Conservation (phyloP, 768 basidiomycete genomes). For the Suillus tomentosus region DNA sequence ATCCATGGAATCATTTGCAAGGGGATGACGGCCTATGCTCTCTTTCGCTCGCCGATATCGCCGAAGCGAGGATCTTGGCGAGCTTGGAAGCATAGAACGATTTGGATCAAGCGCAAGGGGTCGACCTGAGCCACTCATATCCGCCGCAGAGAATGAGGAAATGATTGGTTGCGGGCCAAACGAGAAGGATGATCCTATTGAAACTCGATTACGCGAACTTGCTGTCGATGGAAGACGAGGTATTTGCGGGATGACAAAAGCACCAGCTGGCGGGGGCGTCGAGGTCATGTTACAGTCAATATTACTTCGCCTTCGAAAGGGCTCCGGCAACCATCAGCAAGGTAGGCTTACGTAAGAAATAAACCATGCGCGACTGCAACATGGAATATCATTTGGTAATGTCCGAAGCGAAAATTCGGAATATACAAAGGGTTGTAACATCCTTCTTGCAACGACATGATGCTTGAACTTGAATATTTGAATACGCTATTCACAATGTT, state of each 20-base stretch:
- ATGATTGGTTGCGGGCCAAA: slow-evolving; percentile 79
- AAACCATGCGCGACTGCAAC: too few relatives aligned
- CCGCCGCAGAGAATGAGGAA: slow-evolving; percentile 67
- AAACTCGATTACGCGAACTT: slow-evolving; percentile 60
- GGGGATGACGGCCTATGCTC: slow-evolving; percentile 61
- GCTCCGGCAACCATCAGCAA: not conserved
- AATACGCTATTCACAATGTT: too few relatives aligned
- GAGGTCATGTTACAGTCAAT: slow-evolving; percentile 29
- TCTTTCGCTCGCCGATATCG: slow-evolving; percentile 56
- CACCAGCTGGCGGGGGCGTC: slow-evolving; percentile 52
- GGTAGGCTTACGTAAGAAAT: not conserved
- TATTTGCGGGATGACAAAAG: slow-evolving; percentile 46
- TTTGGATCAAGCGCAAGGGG: slow-evolving; percentile 76
- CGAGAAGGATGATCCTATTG: slow-evolving; percentile 81
- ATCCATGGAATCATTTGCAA: slow-evolving; percentile 75
- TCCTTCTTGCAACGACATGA: too few relatives aligned
- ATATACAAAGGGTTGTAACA: too few relatives aligned
- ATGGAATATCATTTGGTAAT: too few relatives aligned
- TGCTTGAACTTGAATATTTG: too few relatives aligned
- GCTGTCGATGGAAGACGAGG: slow-evolving; percentile 56
- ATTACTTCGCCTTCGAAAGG: not conserved
- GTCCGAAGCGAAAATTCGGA: too few relatives aligned
- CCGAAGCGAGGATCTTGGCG: slow-evolving; percentile 71
- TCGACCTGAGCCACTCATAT: slow-evolving; percentile 58
- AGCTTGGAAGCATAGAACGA: slow-evolving; percentile 72